phyloP scores from a whole-genome alignment of 805 yeast genomes.

The Pichia cabralensis region DNA sequence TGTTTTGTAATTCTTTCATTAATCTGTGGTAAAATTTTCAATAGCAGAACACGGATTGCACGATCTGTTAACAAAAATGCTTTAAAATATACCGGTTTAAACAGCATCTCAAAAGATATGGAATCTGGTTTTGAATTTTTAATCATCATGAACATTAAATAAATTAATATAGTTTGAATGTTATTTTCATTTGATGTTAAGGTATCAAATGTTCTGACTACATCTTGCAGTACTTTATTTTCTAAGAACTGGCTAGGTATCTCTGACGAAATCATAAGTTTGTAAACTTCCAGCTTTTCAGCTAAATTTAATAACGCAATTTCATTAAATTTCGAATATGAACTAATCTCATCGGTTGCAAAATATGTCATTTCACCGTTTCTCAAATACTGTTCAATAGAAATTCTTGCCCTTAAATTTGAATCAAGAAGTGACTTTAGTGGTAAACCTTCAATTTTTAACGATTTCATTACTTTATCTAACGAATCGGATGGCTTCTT shows the following conservation, averaged over 20 bases:
- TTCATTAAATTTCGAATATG: slow-evolving; percentile 46
- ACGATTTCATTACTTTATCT: slow-evolving; percentile 11
- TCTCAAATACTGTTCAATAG: slow-evolving; percentile 28
- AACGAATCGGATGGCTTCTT: slow-evolving; percentile 40
- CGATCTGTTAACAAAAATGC: slow-evolving; percentile 65
- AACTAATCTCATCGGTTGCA: slow-evolving; percentile 38
- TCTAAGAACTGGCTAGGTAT: slow-evolving; percentile 43
- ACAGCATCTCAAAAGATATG: slow-evolving; percentile 25
- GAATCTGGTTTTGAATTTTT: slow-evolving; percentile 20
- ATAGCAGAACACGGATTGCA: slow-evolving; percentile 60
- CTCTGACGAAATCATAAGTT: slow-evolving; percentile 27
- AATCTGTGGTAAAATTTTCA: slow-evolving; percentile 51
- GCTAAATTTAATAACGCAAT: slow-evolving; percentile 41
- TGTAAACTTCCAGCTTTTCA: slow-evolving; percentile 42
- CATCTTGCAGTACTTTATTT: slow-evolving; percentile 60
- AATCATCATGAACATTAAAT: slow-evolving; percentile 30
- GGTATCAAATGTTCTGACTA: slow-evolving; percentile 35
- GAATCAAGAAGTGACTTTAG: slow-evolving; percentile 32
- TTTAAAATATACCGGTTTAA: slow-evolving; percentile 56
- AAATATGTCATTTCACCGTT: slow-evolving; percentile 24
- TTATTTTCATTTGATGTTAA: slow-evolving; percentile 15
- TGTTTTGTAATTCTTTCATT: slow-evolving; percentile 40
- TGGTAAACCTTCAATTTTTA: slow-evolving; percentile 25
- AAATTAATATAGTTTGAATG: slow-evolving; percentile 26
- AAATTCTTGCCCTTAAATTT: slow-evolving; percentile 30